Percentiles rank a stretch among this genome's conserved stretches.
Evolutionary conservation across 2,329 filamentous ascomycete species (phyloP).

Genomic region (Sphaerostilbella broomeana): DNA sequence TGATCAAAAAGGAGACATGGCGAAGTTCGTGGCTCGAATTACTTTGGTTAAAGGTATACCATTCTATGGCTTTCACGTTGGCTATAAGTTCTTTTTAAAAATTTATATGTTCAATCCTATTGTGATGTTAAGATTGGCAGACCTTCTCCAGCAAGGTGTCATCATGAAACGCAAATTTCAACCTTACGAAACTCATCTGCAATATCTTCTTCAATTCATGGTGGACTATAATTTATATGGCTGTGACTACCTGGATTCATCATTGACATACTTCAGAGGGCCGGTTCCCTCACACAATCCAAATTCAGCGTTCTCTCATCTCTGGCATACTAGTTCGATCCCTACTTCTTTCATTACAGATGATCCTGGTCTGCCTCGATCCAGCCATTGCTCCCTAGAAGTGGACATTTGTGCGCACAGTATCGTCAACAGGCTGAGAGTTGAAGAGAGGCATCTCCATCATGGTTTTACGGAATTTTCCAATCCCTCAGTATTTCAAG

Average conservation of each 20-base stretch:
- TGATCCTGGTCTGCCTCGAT: constrained; percentile 59
- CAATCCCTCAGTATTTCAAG: constrained; percentile 52
- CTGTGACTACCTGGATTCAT: constrained; percentile 75
- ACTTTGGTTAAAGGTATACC: constrained; percentile 88
- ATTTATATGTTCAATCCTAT: constrained; percentile 87
- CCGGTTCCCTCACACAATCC: constrained; percentile 68
- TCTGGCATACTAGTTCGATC: constrained; percentile 77
- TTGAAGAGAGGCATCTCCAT: constrained; percentile 72
- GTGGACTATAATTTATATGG: constrained; percentile 96
- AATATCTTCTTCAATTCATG: constrained; percentile 96
- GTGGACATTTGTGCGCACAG: constrained; percentile 84
- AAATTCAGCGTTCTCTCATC: constrained; percentile 52
- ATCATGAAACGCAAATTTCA: constrained; percentile 80
- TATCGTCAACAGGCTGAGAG: constrained; percentile 73
- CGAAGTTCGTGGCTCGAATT: constrained; percentile 78
- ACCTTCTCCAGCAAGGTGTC: constrained; percentile 80
- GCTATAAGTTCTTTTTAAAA: constrained; percentile 86
- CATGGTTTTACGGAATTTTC: constrained; percentile 77
- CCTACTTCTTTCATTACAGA: constrained; percentile 43
- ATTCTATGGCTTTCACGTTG: constrained; percentile 93
- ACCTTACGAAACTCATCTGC: constrained; percentile 88
- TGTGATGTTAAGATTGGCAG: constrained; percentile 79
- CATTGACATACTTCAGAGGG: constrained; percentile 63
- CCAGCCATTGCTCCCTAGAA: constrained; percentile 84
- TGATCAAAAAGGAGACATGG: constrained; percentile 60